Percentiles rank a stretch among this genome's conserved stretches.
phyloP scores from a whole-genome alignment of 1,284 basidiomycete species.

The Porogramme epimiltina region DNA sequence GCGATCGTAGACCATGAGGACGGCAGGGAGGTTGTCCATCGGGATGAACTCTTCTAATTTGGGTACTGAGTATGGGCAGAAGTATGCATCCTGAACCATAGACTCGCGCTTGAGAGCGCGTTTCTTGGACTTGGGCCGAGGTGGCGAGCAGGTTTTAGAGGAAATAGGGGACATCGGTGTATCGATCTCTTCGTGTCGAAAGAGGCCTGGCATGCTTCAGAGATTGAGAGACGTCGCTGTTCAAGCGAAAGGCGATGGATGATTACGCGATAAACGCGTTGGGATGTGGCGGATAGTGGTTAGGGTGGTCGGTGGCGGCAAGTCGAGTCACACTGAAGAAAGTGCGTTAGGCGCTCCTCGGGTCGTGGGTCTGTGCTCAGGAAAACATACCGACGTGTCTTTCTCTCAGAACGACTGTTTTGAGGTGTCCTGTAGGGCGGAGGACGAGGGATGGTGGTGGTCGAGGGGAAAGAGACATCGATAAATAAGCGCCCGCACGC shows the following conservation, averaged over 20 bases:
- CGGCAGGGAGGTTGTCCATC: conserved; percentile 31
- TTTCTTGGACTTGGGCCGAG: not conserved
- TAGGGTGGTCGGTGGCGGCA: not conserved
- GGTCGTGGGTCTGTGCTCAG: not conserved
- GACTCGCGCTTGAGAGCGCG: not conserved
- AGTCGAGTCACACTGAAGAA: not conserved
- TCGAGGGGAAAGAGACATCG: conserved; percentile 6
- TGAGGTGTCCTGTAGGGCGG: not conserved
- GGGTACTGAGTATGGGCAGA: conserved; percentile 9
- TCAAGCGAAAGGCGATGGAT: not conserved
- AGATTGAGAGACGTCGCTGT: not conserved
- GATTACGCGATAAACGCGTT: not conserved
- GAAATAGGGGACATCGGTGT: too few species aligned
- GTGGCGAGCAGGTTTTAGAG: too few species aligned
- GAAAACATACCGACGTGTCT: not conserved
- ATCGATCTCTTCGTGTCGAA: too few species aligned
- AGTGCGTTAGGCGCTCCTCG: not conserved
- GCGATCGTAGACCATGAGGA: conserved; percentile 31
- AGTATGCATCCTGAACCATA: not conserved
- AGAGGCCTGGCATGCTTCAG: not conserved
- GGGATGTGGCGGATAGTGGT: not conserved
- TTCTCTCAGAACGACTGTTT: not conserved
- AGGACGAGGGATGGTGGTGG: conserved; percentile 8
- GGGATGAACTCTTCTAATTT: conserved; percentile 33
- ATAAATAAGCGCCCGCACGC: conserved; percentile 12